Percentiles rank a stretch among this genome's conserved stretches.
These are phyloP conservation scores for Schwanniomyces polymorphus DNA, from an alignment of 805 yeast species.

Conservation along the genomic window DNA sequence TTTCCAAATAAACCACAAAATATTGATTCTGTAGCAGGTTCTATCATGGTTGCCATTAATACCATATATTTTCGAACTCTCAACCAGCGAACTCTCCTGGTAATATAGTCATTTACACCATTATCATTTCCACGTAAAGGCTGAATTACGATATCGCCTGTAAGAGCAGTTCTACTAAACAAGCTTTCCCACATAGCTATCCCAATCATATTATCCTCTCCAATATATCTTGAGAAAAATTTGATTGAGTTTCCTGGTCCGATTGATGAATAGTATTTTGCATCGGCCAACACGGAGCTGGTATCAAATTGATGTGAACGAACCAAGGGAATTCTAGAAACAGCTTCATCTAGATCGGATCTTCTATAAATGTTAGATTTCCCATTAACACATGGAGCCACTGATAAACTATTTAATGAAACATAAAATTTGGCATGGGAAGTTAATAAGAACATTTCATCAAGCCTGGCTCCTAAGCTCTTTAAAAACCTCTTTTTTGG, in stretches of 20 bases:
- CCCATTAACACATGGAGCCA: slow-evolving; percentile 92
- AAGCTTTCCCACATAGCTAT: slow-evolving; percentile 77
- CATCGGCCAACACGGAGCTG: slow-evolving; percentile 26
- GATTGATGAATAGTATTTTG: slow-evolving; percentile 20
- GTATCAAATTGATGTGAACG: slow-evolving; percentile 32
- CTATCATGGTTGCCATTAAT: slow-evolving; percentile 75
- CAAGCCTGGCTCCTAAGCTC: slow-evolving; percentile 63
- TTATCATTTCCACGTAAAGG: slow-evolving; percentile 51
- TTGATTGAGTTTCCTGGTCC: slow-evolving; percentile 56
- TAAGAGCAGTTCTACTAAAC: slow-evolving; percentile 68
- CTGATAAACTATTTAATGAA: slow-evolving; percentile 66
- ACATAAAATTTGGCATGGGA: slow-evolving; percentile 86
- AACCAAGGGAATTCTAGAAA: slow-evolving; percentile 33
- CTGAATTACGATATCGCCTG: slow-evolving; percentile 77
- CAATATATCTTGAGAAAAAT: slow-evolving; percentile 77
- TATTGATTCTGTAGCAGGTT: slow-evolving; percentile 82
- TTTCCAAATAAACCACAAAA: slow-evolving; percentile 68
- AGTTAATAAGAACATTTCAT: slow-evolving; percentile 81
- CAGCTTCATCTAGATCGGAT: slow-evolving; percentile 62
- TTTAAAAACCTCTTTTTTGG: slow-evolving; percentile 15
- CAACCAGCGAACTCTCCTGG: slow-evolving; percentile 79
- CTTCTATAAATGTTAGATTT: slow-evolving; percentile 77
- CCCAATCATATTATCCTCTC: slow-evolving; percentile 92
- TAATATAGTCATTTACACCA: slow-evolving; percentile 54
- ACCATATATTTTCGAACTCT: slow-evolving; percentile 89